phyloP scores from a whole-genome alignment of 805 yeast species.

The Brettanomyces nanus region DNA sequence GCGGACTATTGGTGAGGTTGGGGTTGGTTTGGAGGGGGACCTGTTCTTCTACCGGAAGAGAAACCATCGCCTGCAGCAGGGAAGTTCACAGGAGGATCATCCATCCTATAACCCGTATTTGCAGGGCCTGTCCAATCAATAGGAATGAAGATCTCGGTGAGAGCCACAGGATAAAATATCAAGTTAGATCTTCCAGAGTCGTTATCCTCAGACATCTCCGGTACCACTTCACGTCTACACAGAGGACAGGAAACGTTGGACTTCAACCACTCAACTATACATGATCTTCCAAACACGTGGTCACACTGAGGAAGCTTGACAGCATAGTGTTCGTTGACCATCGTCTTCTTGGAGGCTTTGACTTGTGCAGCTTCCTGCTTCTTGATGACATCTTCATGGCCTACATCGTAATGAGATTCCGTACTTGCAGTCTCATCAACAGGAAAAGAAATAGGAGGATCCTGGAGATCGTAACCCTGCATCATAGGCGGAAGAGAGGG shows the following conservation, averaged over 20 bases:
- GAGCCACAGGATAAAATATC: conserved; percentile 21
- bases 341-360: background rate
- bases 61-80: conserved; percentile 21
- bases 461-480: conserved; percentile 15
- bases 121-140: conserved; percentile 22
- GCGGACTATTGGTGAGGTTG: no score
- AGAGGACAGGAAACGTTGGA: conserved; percentile 72
- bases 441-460: conserved; percentile 23
- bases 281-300: conserved; percentile 74
- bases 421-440: conserved; percentile 19
- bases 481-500: conserved; percentile 10
- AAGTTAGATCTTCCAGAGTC: conserved; percentile 4
- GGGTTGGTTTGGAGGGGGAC: conserved; percentile 11
- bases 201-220: conserved; percentile 15
- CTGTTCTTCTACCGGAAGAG: conserved; percentile 21
- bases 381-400: conserved; percentile 3
- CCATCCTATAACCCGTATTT: conserved; percentile 11
- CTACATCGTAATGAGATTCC: conserved; percentile 9
- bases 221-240: conserved; percentile 52
- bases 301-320: conserved; percentile 65
- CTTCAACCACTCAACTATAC: conserved; percentile 73
- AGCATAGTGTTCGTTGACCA: conserved; percentile 44
- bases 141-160: conserved; percentile 24
- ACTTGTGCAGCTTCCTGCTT: background rate
- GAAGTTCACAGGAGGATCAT: conserved; percentile 22